Evolutionary conservation across 495 filamentous ascomycete genomes (phyloP).

Genomic region (Xylaria grammica): DNA sequence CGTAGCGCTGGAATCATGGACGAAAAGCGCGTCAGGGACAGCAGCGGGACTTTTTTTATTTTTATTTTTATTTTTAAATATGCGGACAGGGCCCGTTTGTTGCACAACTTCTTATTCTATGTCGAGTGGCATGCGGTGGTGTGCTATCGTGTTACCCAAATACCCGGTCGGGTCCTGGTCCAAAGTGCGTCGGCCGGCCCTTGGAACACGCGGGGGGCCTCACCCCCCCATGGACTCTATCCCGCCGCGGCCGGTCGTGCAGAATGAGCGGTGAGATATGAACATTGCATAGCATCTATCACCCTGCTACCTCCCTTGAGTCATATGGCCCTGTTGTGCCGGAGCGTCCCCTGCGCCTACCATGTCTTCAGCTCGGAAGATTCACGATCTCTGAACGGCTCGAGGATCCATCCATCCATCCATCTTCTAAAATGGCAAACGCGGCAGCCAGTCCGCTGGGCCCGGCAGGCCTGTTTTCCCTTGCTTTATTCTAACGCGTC

Average conservation of each 20-base stretch:
- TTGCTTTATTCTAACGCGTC: too few species aligned
- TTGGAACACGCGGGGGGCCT: not conserved
- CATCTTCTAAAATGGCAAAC: too few species aligned
- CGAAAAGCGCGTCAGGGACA: not conserved
- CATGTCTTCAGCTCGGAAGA: not conserved
- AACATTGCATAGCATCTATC: not conserved
- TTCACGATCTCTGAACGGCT: not conserved
- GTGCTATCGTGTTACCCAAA: constrained; percentile 2
- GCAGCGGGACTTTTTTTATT: not conserved
- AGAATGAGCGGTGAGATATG: constrained; percentile 22
- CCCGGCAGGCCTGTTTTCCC: too few species aligned
- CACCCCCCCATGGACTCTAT: not conserved
- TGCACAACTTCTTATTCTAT: not conserved
- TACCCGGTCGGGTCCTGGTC: constrained; percentile 4
- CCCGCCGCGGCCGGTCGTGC: constrained; percentile 12
- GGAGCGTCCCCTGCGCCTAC: not conserved
- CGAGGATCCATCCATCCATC: too few species aligned
- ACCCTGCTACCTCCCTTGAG: not conserved
- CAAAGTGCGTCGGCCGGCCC: not conserved
- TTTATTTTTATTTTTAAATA: not conserved
- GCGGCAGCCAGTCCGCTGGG: too few species aligned
- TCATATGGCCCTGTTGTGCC: not conserved
- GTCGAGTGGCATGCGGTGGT: not conserved
- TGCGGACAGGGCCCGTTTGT: not conserved
- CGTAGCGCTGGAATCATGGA: not conserved